phyloP scores from a whole-genome alignment of 2,329 filamentous ascomycete species.

The Daldinia sp. region DNA sequence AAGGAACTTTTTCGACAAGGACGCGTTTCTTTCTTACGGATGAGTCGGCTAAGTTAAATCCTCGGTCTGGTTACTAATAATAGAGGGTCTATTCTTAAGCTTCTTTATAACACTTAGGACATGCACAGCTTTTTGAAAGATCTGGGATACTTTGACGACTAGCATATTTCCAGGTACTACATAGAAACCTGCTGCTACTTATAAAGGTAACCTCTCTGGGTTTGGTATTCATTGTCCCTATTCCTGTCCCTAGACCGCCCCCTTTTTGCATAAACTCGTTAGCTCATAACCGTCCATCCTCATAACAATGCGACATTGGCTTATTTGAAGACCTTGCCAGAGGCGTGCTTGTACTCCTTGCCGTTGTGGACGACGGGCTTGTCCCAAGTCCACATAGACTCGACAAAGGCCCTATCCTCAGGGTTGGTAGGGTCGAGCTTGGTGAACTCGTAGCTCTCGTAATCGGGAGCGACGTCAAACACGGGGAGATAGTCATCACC shows the following conservation, averaged over 20 bases:
- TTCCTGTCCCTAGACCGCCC: conserved; percentile 14
- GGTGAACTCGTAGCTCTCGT: conserved; percentile 93
- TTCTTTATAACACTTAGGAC: neutral
- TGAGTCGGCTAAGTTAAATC: neutral
- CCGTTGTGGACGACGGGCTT: conserved; percentile 79
- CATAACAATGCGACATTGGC: conserved; percentile 39
- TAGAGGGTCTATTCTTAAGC: neutral
- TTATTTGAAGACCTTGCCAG: conserved; percentile 99
- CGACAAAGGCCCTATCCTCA: conserved; percentile 85
- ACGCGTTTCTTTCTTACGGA: neutral
- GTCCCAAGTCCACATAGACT: conserved; percentile 92
- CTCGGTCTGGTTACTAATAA: conserved; percentile 8
- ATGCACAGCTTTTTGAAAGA: conserved; percentile 2
- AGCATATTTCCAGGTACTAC: conserved; percentile 29
- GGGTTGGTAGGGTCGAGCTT: conserved; percentile 92
- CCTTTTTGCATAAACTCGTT: conserved; percentile 40
- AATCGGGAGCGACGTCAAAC: conserved; percentile 97
- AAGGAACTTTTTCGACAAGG: neutral
- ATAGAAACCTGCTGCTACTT: conserved; percentile 21
- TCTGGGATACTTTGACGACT: conserved; percentile 6
- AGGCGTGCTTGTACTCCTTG: conserved; percentile 88
- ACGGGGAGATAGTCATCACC: conserved; percentile 85
- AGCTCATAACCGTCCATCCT: conserved; percentile 39
- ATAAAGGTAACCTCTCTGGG: conserved; percentile 12
- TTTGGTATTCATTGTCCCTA: conserved; percentile 25